Conservation (phyloP, 768 basidiomycete genomes). For the Termitomyces heimii region DNA sequence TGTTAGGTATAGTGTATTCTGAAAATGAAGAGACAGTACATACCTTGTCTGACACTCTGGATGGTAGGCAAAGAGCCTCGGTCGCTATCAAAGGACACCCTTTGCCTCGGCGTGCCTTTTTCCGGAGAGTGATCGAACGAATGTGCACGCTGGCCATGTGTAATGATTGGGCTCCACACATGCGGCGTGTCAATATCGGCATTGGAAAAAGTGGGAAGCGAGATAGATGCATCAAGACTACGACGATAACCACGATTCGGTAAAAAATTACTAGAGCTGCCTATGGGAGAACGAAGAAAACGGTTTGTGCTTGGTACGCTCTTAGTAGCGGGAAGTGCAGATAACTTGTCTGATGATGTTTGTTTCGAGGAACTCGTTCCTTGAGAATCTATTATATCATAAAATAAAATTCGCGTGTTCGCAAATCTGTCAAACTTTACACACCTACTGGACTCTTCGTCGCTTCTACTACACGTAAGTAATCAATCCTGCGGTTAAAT, state of each 20-base stretch:
- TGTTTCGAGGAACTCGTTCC: constrained; percentile 41
- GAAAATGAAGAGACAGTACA: neutral
- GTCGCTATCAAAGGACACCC: constrained; percentile 54
- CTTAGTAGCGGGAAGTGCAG: constrained; percentile 28
- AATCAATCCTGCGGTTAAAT: neutral
- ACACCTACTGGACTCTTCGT: neutral
- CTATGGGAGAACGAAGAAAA: constrained; percentile 26
- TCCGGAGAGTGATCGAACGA: constrained; percentile 32
- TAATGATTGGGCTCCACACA: constrained; percentile 12
- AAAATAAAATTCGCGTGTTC: neutral
- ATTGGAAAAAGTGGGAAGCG: constrained; percentile 34
- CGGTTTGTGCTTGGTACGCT: constrained; percentile 28
- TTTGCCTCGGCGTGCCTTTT: constrained; percentile 41
- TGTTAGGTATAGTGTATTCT: neutral
- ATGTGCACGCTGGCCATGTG: constrained; percentile 15
- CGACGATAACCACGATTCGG: constrained; percentile 27
- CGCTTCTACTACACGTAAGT: neutral
- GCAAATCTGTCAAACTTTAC: neutral
- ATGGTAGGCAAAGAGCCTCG: constrained; percentile 32
- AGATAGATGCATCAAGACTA: constrained; percentile 35
- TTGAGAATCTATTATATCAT: constrained; percentile 18
- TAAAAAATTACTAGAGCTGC: constrained; percentile 18
- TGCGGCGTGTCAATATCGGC: constrained; percentile 20
- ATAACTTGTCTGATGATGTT: constrained; percentile 39
- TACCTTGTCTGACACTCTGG: constrained; percentile 35